Evolutionary conservation across 2,329 filamentous ascomycete genomes (phyloP).

Genomic region (Bipolaris sorokiniana): DNA sequence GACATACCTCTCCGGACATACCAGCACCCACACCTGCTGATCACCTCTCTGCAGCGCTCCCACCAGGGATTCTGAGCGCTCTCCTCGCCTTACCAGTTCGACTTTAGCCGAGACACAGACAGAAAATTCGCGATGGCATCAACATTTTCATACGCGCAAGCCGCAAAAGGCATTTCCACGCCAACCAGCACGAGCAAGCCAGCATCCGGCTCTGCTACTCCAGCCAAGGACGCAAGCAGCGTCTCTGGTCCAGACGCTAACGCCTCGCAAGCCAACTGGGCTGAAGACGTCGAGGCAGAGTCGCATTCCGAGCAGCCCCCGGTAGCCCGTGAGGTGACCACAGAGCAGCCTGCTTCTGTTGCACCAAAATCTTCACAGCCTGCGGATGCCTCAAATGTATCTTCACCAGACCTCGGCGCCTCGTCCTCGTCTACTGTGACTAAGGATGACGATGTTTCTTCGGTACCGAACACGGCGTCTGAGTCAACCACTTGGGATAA

Average conservation of each 20-base stretch:
- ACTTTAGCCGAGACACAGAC: conserved; percentile 13
- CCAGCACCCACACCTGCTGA: conserved; percentile 39
- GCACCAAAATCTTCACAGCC: conserved; percentile 21
- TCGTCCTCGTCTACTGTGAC: conserved; percentile 60
- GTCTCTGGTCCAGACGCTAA: conserved; percentile 31
- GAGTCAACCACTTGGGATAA: conserved; percentile 72
- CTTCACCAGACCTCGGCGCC: conserved; percentile 62
- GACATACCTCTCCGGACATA: conserved; percentile 51
- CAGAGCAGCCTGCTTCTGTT: conserved; percentile 26
- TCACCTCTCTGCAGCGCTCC: conserved; percentile 39
- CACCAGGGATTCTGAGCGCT: conserved; percentile 38
- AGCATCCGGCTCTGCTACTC: conserved; percentile 51
- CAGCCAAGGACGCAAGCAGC: conserved; percentile 49
- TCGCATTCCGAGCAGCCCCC: conserved; percentile 35
- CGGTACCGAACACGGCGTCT: conserved; percentile 67
- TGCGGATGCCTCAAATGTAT: conserved; percentile 34
- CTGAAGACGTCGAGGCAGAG: conserved; percentile 56
- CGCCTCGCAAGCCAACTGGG: conserved; percentile 51
- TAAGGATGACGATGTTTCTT: conserved; percentile 67
- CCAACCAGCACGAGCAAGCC: conserved; percentile 54
- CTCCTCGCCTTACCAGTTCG: conserved; percentile 13
- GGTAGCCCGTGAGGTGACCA: conserved; percentile 29
- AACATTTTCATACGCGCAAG: conserved; percentile 92
- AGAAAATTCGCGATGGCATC: conserved; percentile 38
- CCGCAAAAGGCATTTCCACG: conserved; percentile 77